Base-by-base conservation (phyloP, 129 eudicot species). In the sunflower (Helianthus annuus) region DNA sequence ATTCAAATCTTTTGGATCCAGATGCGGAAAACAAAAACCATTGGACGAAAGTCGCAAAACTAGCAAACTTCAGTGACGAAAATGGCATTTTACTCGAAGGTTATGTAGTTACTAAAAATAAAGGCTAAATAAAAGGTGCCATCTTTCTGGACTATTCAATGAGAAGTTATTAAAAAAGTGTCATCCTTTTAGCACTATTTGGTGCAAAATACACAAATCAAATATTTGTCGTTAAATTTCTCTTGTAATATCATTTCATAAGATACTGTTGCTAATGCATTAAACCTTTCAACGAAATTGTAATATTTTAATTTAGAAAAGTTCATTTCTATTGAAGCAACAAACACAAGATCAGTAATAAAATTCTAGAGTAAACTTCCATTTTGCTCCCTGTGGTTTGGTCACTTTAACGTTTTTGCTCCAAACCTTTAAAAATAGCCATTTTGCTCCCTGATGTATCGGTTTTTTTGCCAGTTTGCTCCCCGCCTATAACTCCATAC, bases 91-190 rank as follows among this genome's bases (percentile, higher is more conserved):
- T 9, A 59, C 29, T 16, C 16, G 13, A 29, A 12, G 5, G 32
- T 19, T 1, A 27, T 12, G 11, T 14, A 5, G 66, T 6, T 60
- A 6, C 10, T 29, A 29, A 59, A 29, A 60, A 1, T 60, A 32
- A 13, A 60, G 17, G 38, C 66, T 60, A 60, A 60, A 32, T 32
- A 60, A 32, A 60, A 13, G 40, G 22, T 58, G 64, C 13, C 66
- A 60, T 29, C 66, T 42, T 60, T 60, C 44, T 60, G 19, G 65
- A 29, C 10, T 15, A 6, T 13, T 32, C 36, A 60, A 29, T 5
- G 17, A 32, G 66, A 60, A 2, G 17, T 5, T 29, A 4, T 56
- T 10, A 13, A 60, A 19, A 27, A 60, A 2, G 5, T 32, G 45
- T 14, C 66, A 60, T 5, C 45, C 17, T 32, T 60, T 60, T 32